A percentile compares a stretch with the other conserved stretches of the same genome.
Evolutionary conservation across 2,329 filamentous ascomycete species (phyloP).

Genomic region (Penicillium freii): DNA sequence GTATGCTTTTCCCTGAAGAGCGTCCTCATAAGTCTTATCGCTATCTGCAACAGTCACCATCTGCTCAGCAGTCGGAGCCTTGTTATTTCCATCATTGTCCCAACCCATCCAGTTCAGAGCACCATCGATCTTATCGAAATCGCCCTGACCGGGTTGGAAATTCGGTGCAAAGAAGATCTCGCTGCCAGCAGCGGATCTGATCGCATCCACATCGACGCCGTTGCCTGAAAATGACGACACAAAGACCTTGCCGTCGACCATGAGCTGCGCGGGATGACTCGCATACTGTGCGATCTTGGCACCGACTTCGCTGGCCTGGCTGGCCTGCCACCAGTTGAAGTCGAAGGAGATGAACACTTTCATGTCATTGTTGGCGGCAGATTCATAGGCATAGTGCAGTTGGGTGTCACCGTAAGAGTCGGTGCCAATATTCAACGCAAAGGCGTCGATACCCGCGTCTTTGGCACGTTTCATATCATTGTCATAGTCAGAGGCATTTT

Average conservation of each 20-base stretch:
- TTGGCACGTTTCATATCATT: slow-evolving; percentile 50
- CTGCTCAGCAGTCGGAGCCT: slow-evolving; percentile 46
- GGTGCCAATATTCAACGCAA: slow-evolving; percentile 52
- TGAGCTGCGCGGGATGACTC: slow-evolving; percentile 47
- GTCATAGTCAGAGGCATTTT: slow-evolving; percentile 47
- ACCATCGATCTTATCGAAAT: slow-evolving; percentile 42
- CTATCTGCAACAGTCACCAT: slow-evolving; percentile 44
- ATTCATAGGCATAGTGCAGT: slow-evolving; percentile 51
- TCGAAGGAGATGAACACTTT: slow-evolving; percentile 60
- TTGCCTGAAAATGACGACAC: slow-evolving; percentile 56
- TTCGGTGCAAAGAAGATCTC: slow-evolving; percentile 53
- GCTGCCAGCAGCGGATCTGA: slow-evolving; percentile 45
- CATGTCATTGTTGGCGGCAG: slow-evolving; percentile 48
- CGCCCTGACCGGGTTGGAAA: slow-evolving; percentile 45
- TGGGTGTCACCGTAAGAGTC: slow-evolving; percentile 48
- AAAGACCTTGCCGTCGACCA: slow-evolving; percentile 51
- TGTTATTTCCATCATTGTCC: slow-evolving; percentile 47
- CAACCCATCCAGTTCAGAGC: slow-evolving; percentile 49
- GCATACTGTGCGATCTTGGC: slow-evolving; percentile 50
- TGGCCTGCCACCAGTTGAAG: slow-evolving; percentile 50
- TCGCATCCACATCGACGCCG: slow-evolving; percentile 44
- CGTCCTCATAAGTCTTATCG: slow-evolving; percentile 37
- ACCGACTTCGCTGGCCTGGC: slow-evolving; percentile 44
- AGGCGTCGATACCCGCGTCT: slow-evolving; percentile 47
- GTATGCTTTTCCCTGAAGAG: slow-evolving; percentile 46